phyloP scores from a whole-genome alignment of 1,284 basidiomycete genomes.

The Coniferiporia sulphurascens region DNA sequence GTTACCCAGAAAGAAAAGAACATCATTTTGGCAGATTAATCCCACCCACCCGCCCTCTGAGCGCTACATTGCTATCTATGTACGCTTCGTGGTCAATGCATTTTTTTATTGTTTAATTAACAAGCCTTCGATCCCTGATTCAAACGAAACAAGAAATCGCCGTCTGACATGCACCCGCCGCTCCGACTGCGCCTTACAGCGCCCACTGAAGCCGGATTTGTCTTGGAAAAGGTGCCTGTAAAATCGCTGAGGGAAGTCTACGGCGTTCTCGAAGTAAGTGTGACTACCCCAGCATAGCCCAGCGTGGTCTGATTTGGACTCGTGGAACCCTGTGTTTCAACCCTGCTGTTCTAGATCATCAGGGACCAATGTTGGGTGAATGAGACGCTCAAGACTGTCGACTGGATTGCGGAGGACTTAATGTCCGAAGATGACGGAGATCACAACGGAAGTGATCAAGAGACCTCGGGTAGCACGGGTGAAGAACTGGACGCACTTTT shows the following conservation, averaged over 20 bases:
- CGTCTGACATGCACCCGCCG: slow-evolving; percentile 57
- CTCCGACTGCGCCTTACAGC: slow-evolving; percentile 57
- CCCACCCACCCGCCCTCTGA: slow-evolving; percentile 36
- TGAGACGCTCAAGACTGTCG: slow-evolving; percentile 49
- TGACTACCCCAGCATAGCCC: neutral
- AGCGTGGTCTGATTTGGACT: neutral
- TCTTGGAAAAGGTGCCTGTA: slow-evolving; percentile 63
- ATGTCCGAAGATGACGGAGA: slow-evolving; percentile 8
- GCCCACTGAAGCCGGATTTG: slow-evolving; percentile 68
- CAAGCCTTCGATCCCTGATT: too few species aligned
- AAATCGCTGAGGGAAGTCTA: slow-evolving; percentile 65
- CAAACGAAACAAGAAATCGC: slow-evolving; percentile 45
- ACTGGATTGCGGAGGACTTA: slow-evolving; percentile 52
- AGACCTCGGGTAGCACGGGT: slow-evolving; percentile 33
- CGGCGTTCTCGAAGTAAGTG: slow-evolving; percentile 60
- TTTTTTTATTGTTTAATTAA: too few species aligned
- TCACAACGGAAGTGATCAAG: slow-evolving; percentile 27
- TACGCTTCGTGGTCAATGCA: slow-evolving; percentile 29
- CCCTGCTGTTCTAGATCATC: slow-evolving; percentile 47
- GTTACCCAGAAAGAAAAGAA: neutral
- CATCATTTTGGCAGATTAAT: slow-evolving; percentile 36
- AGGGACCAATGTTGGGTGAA: slow-evolving; percentile 78
- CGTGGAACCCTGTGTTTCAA: neutral
- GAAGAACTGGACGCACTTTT: slow-evolving; percentile 45
- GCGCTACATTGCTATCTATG: slow-evolving; percentile 39